Base-by-base conservation (phyloP, 2,329 filamentous ascomycete genomes). In the Stachybotrys chlorohalonatus region DNA sequence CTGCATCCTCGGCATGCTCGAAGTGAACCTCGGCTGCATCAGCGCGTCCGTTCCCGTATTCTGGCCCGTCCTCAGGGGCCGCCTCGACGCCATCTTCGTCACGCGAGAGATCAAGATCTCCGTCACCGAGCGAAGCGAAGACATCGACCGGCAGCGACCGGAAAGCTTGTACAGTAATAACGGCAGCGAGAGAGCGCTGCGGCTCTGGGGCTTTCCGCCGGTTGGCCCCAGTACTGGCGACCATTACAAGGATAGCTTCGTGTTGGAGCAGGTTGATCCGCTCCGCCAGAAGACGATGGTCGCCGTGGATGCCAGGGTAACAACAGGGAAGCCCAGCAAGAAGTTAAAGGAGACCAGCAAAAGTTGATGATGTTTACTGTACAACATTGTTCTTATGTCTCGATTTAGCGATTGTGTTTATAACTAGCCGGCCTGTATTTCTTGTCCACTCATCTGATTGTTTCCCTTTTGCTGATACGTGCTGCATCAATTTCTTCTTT, bases 1-100 rank as follows among this genome's bases (percentile, higher is more conserved):
- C 15, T 47, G 46, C 46, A 55, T 56, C 2, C 58, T 67, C 11
- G 59, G 60, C 9, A 55, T 63, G 45, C 60, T 66, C 36, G 65
- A 67, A 53, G 59, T 66, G 52, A 62, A 64, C 56, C 53, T 64
- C 31, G 63, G 64, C 6, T 62, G 58, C 36, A 58, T 64, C 32
- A 60, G 59, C 52, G 64, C 63, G 5, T 64, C 62, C n/a, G 57
- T 66, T 1, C 65, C 65, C 31, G 59, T 66, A 16, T 67, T 66
- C 57, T 67, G 65, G 65, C 65, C 65, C 5, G 60, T 64, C 9
- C 50, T 66, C 47, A 55, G 57, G 30, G 55, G 57, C 16, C 57
- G 59, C 24, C 53, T 66, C 17, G 36, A 42, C 36, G 61, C 57
- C 30, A 65, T 67, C 30, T 61, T 64, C 52, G 59, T 67, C 49